Conservation (phyloP, 371 early-diverging fungal genomes). For the Zopfochytrium polystomum region DNA sequence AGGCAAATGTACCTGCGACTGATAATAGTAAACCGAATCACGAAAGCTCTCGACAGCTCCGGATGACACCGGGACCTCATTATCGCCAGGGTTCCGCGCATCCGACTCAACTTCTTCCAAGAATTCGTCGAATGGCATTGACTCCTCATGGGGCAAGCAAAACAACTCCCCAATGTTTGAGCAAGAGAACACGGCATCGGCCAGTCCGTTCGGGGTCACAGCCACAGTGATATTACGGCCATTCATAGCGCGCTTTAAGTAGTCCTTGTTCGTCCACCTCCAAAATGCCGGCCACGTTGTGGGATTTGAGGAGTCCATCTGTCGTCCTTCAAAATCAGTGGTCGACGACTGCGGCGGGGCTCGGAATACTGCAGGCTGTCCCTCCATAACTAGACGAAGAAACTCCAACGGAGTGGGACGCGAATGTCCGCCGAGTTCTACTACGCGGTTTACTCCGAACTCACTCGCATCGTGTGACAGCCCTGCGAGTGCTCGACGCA, state of each 20-base stretch:
- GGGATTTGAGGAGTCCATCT: neutral
- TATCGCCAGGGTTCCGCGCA: slow-evolving; percentile 1
- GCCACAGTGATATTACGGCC: slow-evolving; percentile 60
- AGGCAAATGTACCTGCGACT: slow-evolving; percentile 18
- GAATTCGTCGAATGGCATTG: slow-evolving; percentile 58
- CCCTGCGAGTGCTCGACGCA: too few species aligned
- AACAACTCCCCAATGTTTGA: slow-evolving; percentile 63
- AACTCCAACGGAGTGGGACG: slow-evolving; percentile 51
- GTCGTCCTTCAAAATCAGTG: neutral
- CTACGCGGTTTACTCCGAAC: too few species aligned
- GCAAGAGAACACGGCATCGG: slow-evolving; percentile 61
- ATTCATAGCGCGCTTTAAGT: slow-evolving; percentile 51
- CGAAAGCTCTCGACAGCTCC: too few species aligned
- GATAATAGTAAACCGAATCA: slow-evolving; percentile 58
- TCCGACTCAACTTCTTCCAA: neutral
- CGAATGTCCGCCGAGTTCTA: too few species aligned
- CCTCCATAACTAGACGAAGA: slow-evolving; percentile 40
- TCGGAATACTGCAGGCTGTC: slow-evolving; percentile 44
- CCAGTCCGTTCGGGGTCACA: slow-evolving; percentile 55
- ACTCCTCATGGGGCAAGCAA: slow-evolving; percentile 63
- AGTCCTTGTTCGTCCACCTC: slow-evolving; percentile 59
- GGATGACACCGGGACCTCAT: too few species aligned
- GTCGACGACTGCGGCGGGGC: slow-evolving; percentile 17
- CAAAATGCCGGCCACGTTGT: slow-evolving; percentile 60
- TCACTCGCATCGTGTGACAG: too few species aligned